These are phyloP conservation scores for Polytrichum formosum DNA, from an alignment of 225 moss, liverwort and hornwort genomes.

Conservation along the genomic window DNA sequence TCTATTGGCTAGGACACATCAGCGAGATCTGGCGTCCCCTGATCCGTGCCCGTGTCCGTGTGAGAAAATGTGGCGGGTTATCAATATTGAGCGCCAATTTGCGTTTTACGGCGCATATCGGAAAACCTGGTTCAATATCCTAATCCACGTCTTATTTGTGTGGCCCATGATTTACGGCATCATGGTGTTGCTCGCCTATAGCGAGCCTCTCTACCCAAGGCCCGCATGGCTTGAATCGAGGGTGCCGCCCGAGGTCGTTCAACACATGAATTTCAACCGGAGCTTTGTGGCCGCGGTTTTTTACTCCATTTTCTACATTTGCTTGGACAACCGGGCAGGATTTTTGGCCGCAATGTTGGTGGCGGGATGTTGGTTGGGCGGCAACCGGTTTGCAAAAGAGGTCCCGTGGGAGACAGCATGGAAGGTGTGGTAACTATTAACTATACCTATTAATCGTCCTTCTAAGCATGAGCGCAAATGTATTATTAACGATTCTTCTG, in stretches of 20 bases:
- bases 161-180: constrained; percentile 49
- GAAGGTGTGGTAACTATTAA: constrained; percentile 21
- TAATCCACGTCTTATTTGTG: constrained; percentile 47
- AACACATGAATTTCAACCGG: constrained; percentile 35
- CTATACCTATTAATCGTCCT: too few relatives aligned
- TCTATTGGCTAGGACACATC: too few relatives aligned
- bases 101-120: constrained; percentile 49
- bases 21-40: too few relatives aligned
- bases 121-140: constrained; percentile 31
- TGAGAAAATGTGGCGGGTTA: constrained; percentile 13
- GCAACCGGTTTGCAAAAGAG: constrained; percentile 17
- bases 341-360: constrained; percentile 31
- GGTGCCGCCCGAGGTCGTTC: constrained; percentile 12
- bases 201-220: constrained; percentile 10
- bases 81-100: constrained; percentile 50
- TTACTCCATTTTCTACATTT: constrained; percentile 39
- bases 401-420: constrained; percentile 34
- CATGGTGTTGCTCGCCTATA: constrained; percentile 39
- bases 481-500: too few relatives aligned
- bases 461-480: too few relatives aligned
- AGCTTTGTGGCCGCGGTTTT: constrained; percentile 28
- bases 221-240: constrained; percentile 26
- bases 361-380: constrained; percentile 37
- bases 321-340: constrained; percentile 31
- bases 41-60: too few relatives aligned